Percentiles rank a stretch among this genome's conserved stretches.
These are phyloP conservation scores for Laguncularia racemosa DNA, from an alignment of 345 rosid species.

Conservation along the genomic window DNA sequence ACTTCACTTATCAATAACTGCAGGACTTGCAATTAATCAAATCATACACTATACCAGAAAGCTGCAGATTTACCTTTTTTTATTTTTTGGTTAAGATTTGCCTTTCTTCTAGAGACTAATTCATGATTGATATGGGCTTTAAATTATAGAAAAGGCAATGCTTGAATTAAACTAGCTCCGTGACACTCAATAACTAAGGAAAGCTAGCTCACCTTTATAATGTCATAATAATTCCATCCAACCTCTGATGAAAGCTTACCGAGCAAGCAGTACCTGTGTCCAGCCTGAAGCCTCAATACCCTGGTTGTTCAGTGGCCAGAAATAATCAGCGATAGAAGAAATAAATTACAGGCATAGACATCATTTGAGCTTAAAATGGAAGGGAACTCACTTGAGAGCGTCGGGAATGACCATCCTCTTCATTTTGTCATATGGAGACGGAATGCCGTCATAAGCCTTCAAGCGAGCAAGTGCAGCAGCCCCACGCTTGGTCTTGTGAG, in stretches of 20 bases:
- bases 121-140: no score
- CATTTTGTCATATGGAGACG: constrained; percentile 70
- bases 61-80: no score
- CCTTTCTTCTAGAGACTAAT: no score
- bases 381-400: constrained; percentile 54
- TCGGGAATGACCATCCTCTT: constrained; percentile 93
- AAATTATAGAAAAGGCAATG: no score
- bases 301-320: constrained; percentile 12
- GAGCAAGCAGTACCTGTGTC: constrained; percentile 71
- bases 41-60: no score
- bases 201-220: constrained; percentile 46
- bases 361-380: no score
- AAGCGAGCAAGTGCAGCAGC: constrained; percentile 70
- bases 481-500: constrained; percentile 85
- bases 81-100: no score
- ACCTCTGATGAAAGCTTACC: constrained; percentile 69
- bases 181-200: not conserved
- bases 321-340: no score
- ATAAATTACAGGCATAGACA: no score
- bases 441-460: constrained; percentile 78
- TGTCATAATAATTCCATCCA: constrained; percentile 84
- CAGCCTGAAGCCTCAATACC: constrained; percentile 88
- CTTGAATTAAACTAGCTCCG: no score
- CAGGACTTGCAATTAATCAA: no score
- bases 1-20: no score